phyloP scores from a whole-genome alignment of 495 filamentous ascomycete genomes.

The Xylaria palmicola region DNA sequence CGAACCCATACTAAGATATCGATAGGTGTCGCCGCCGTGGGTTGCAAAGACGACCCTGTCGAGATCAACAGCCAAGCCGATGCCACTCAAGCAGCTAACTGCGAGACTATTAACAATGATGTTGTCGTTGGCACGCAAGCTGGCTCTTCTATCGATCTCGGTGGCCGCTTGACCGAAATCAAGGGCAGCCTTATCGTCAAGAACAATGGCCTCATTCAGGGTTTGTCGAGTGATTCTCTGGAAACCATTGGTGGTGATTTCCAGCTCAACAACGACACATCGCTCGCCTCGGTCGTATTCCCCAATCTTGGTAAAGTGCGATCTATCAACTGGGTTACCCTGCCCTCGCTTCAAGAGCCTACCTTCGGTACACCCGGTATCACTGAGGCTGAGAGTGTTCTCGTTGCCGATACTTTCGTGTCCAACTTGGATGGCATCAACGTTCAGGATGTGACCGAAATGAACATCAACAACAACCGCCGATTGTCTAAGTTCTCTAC shows the following conservation, averaged over 20 bases:
- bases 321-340: constrained; percentile 65
- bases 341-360: constrained; percentile 68
- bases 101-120: constrained; percentile 67
- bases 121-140: constrained; percentile 61
- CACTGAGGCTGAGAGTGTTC: constrained; percentile 60
- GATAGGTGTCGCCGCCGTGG: constrained; percentile 33
- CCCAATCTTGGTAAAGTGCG: constrained; percentile 60
- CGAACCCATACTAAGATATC: constrained; percentile 15
- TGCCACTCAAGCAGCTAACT: constrained; percentile 63
- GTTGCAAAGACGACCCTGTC: constrained; percentile 44
- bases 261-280: constrained; percentile 61
- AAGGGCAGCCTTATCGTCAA: constrained; percentile 63
- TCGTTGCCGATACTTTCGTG: constrained; percentile 82
- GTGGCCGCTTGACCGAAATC: constrained; percentile 54
- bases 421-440: constrained; percentile 74
- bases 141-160: constrained; percentile 51
- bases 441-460: constrained; percentile 56
- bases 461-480: constrained; percentile 82
- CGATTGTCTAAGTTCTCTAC: constrained; percentile 68
- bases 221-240: constrained; percentile 49
- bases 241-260: constrained; percentile 60
- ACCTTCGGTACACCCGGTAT: constrained; percentile 63
- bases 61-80: constrained; percentile 71
- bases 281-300: constrained; percentile 63
- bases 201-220: constrained; percentile 59